These are phyloP conservation scores for Neofusicoccum kwambonambiense DNA, from an alignment of 2,329 filamentous ascomycete genomes.

Conservation along the genomic window DNA sequence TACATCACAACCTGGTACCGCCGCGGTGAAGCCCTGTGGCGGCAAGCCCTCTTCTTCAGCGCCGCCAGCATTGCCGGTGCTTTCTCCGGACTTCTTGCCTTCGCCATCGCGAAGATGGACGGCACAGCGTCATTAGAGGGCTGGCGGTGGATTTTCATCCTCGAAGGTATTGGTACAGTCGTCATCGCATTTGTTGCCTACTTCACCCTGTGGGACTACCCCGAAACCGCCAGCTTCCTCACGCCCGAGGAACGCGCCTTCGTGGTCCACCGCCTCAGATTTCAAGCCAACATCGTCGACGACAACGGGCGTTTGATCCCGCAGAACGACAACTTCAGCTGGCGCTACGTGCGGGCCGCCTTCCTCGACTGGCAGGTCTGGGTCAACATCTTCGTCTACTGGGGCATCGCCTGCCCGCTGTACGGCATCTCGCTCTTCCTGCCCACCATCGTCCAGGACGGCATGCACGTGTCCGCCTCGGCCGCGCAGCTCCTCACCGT, in stretches of 20 bases:
- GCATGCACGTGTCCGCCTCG: conserved; percentile 27
- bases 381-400: conserved; percentile 2
- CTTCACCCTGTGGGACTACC: conserved; percentile 61
- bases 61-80: conserved; percentile 54
- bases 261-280: conserved; percentile 24
- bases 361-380: conserved; percentile 8
- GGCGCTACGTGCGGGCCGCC: background rate
- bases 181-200: conserved; percentile 23
- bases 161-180: conserved; percentile 21
- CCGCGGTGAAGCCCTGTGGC: conserved; percentile 54
- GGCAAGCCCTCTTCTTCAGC: conserved; percentile 58
- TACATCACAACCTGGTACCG: conserved; percentile 62
- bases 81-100: conserved; percentile 57
- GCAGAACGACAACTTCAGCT: background rate
- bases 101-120: conserved; percentile 58
- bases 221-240: conserved; percentile 30
- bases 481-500: conserved; percentile 32
- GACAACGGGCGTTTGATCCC: conserved; percentile 16
- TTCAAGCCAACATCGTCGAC: background rate
- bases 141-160: conserved; percentile 29
- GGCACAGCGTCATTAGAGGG: conserved; percentile 42
- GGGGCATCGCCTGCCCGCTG: background rate
- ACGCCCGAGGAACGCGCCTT: conserved; percentile 28
- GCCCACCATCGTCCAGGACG: conserved; percentile 21
- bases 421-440: conserved; percentile 41